These are phyloP conservation scores for Cercospora sp. DNA, from an alignment of 2,329 filamentous ascomycete species.

Conservation along the genomic window DNA sequence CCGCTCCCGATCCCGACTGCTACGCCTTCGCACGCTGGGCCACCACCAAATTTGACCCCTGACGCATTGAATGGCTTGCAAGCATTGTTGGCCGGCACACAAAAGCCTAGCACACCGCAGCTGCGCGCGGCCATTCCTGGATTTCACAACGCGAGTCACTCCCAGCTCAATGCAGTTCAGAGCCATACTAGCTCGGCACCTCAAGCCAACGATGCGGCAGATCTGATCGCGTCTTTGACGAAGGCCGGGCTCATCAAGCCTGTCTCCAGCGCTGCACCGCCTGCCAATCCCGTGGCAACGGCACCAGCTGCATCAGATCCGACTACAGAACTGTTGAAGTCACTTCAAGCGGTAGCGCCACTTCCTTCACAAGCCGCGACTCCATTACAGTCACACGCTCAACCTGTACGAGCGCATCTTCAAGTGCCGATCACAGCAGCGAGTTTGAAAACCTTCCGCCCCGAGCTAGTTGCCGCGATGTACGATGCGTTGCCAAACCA, in stretches of 20 bases:
- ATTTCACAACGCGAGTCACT: constrained; percentile 35
- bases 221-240: constrained; percentile 37
- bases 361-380: constrained; percentile 28
- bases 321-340: constrained; percentile 31
- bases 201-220: constrained; percentile 24
- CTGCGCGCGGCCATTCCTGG: constrained; percentile 38
- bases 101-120: constrained; percentile 42
- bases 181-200: constrained; percentile 33
- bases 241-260: constrained; percentile 34
- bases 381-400: constrained; percentile 21
- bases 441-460: constrained; percentile 57
- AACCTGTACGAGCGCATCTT: constrained; percentile 7
- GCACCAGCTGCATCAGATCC: constrained; percentile 23
- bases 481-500: constrained; percentile 83
- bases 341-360: constrained; percentile 33
- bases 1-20: constrained; percentile 27
- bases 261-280: constrained; percentile 12
- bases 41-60: constrained; percentile 34
- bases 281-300: constrained; percentile 17
- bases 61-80: constrained; percentile 37
- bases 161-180: constrained; percentile 37
- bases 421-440: constrained; percentile 35
- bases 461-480: constrained; percentile 70
- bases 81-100: constrained; percentile 38
- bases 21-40: constrained; percentile 23